These are phyloP conservation scores for Myxozyma neglecta DNA, from an alignment of 805 yeast species.

Conservation along the genomic window DNA sequence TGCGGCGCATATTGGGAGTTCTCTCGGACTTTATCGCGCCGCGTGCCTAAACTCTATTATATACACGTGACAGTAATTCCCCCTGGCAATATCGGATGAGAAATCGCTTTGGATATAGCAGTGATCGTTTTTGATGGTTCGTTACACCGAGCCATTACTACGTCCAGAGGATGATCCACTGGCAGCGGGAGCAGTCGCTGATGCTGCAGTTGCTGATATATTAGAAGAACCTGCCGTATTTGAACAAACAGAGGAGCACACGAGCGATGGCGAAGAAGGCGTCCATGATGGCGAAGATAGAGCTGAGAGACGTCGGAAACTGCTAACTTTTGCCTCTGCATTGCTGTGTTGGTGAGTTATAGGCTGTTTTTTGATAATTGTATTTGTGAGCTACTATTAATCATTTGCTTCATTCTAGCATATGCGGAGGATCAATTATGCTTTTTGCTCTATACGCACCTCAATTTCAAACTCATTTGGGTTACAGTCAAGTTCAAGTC, in stretches of 20 bases:
- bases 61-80: background rate
- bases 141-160: conserved; percentile 10
- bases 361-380: background rate
- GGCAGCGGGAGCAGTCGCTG: conserved; percentile 14
- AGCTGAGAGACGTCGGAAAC: background rate
- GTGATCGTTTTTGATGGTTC: background rate
- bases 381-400: background rate
- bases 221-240: conserved; percentile 11
- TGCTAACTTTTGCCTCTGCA: conserved; percentile 22
- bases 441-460: conserved; percentile 79
- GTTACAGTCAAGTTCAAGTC: conserved; percentile 63
- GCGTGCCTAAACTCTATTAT: background rate
- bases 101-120: too few species aligned
- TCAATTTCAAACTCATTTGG: conserved; percentile 58
- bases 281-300: background rate
- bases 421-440: conserved; percentile 78
- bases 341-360: conserved; percentile 22
- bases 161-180: conserved; percentile 20
- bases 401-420: conserved; percentile 44
- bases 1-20: conserved; percentile 1
- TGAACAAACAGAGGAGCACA: background rate
- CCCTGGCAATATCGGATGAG: background rate
- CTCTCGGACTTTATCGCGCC: background rate
- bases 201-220: conserved; percentile 15
- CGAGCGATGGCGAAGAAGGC: background rate